A percentile compares a stretch with the other conserved stretches of the same genome.
Conservation (phyloP, 2,329 filamentous ascomycete genomes). For the Monilinia aucupariae region DNA sequence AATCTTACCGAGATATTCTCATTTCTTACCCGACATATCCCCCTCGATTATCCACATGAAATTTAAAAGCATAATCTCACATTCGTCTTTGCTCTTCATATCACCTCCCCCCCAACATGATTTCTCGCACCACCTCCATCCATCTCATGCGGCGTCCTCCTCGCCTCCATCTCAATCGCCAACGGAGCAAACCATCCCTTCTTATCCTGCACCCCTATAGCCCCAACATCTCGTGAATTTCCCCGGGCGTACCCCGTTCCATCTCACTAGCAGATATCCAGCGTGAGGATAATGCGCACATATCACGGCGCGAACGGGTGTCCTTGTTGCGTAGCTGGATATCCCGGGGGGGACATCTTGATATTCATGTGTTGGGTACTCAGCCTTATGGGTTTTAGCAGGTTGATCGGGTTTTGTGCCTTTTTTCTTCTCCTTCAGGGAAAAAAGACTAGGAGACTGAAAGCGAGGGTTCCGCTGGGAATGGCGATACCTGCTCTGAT, state of each 20-base stretch:
- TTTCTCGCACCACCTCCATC: not conserved
- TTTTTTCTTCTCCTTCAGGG: not conserved
- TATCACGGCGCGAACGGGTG: too few relatives aligned
- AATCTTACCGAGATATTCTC: too few relatives aligned
- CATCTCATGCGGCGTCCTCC: not conserved
- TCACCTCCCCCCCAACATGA: not conserved
- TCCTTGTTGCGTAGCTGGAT: not conserved
- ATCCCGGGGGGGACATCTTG: too few relatives aligned
- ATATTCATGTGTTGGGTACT: not conserved
- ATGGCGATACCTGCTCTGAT: not conserved
- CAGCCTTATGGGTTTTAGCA: not conserved
- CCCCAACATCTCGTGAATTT: not conserved
- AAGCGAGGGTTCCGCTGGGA: not conserved
- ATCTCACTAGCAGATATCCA: not conserved
- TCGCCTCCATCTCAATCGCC: conserved; percentile 1
- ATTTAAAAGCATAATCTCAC: not conserved
- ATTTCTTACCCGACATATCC: too few relatives aligned
- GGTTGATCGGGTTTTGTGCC: not conserved
- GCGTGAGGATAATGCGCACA: not conserved
- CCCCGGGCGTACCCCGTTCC: not conserved
- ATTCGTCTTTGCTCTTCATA: too few relatives aligned
- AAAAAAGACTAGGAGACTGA: not conserved
- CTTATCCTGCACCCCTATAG: not conserved
- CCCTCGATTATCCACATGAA: not conserved
- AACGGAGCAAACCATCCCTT: not conserved